Conservation (phyloP, 2,329 filamentous ascomycete species). For the Exophiala aquamarina region DNA sequence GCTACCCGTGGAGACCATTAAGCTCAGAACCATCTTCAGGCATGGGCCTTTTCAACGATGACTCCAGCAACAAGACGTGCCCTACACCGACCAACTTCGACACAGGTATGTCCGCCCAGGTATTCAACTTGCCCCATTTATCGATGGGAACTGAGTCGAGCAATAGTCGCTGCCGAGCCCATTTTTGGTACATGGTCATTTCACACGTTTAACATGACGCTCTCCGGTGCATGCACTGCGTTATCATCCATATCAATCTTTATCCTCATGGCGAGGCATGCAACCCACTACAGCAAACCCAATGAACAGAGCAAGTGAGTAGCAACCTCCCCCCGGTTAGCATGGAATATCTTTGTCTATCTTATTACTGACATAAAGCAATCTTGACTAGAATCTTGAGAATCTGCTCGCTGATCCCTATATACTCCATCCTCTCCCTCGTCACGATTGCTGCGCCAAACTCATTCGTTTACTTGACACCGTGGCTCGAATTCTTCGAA, state of each 20-base stretch:
- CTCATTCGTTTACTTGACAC: conserved; percentile 41
- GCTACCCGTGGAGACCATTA: too few relatives aligned
- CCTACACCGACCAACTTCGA: background rate
- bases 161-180: background rate
- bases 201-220: conserved; percentile 37
- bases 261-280: conserved; percentile 36
- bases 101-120: background rate
- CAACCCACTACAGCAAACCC: conserved; percentile 42
- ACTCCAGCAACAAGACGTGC: background rate
- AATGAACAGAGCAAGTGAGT: conserved; percentile 41
- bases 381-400: conserved; percentile 39
- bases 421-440: conserved; percentile 42
- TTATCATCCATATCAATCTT: conserved; percentile 34
- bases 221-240: conserved; percentile 37
- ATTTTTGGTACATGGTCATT: conserved; percentile 31
- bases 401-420: conserved; percentile 42
- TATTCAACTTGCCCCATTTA: too few relatives aligned
- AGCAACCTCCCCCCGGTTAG: too few relatives aligned
- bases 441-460: conserved; percentile 40
- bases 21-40: too few relatives aligned
- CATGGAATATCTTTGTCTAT: background rate
- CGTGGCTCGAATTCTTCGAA: conserved; percentile 42
- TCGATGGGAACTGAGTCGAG: too few relatives aligned
- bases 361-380: background rate
- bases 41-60: conserved; percentile 1